Base-by-base conservation (phyloP, 306 rosid species). In the Fragaria ananassa region DNA sequence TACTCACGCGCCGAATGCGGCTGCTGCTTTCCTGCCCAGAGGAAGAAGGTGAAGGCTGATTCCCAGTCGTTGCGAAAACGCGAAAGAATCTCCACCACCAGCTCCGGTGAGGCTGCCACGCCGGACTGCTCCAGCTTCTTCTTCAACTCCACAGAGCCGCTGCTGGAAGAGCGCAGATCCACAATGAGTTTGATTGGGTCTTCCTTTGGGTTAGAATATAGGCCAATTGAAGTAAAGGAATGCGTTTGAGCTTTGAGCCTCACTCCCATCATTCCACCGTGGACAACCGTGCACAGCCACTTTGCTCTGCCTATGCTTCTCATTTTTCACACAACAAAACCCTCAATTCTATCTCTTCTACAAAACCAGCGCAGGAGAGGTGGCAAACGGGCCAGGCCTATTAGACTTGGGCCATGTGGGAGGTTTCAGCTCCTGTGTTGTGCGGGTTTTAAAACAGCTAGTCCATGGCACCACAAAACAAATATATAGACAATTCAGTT, bases 11-110 rank as follows among this genome's bases (percentile, higher is more conserved):
- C 56, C 0, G 91, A 85, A 80, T 86, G 94, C 58, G 86, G 62
- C 82, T 82, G 91, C 76, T 85, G 94, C 89, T 86, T 89, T 29
- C 93, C 93, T 17, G 96, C 95, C 97, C 96, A 94, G 69, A 86
- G 74, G 82, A 94, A 94, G 86, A 94, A 87, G 11, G 97, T 88
- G 83, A 86, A 89, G 57, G 98, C 94, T 10, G 87, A 91, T 81
- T 91, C 94, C 98, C 97, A 94, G 45, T 90, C 96, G 67, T 90
- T 91, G 39, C 93, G 91, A 63, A 83, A 58, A 39, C 86, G 85
- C 14, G 96, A 86, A 76, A 94, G 87, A 71, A 94, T 85, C 85
- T 81, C 93, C 62, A 34, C 87, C 49, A 94, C 97, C 81, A 94
- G 79, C 82, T 89, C 93, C 8, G 88, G 71, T 14, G 96, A 86